Evolutionary conservation across 345 rosid species (phyloP).

Genomic region (Gossypium anomalum): DNA sequence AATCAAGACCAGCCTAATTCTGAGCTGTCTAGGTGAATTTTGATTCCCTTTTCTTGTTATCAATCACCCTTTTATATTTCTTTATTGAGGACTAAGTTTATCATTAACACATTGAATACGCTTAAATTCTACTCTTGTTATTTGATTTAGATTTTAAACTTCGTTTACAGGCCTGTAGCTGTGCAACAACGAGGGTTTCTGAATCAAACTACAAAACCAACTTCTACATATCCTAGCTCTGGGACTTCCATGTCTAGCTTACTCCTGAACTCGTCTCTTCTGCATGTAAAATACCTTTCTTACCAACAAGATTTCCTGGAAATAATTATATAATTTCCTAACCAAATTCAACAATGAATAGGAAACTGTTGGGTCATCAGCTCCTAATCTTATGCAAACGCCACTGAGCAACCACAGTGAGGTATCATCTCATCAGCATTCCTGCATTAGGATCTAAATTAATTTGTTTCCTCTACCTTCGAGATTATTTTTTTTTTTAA

Average conservation of each 20-base stretch:
- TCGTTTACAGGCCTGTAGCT: constrained; percentile 8
- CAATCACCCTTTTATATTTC: too few species aligned
- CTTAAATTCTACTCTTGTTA: too few species aligned
- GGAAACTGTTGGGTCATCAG: neutral
- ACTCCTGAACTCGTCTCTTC: constrained; percentile 4
- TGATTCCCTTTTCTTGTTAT: too few species aligned
- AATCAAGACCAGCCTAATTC: neutral
- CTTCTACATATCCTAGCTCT: neutral
- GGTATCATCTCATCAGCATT: neutral
- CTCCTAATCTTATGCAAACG: constrained; percentile 4
- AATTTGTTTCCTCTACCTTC: neutral
- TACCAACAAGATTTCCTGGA: neutral
- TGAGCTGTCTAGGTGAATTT: neutral
- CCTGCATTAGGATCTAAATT: too few species aligned
- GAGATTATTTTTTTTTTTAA: neutral
- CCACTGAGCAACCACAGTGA: neutral
- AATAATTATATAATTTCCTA: neutral
- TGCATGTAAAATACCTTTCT: constrained; percentile 3
- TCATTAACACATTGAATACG: too few species aligned
- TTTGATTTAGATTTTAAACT: too few species aligned
- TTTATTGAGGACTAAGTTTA: too few species aligned
- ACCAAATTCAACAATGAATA: neutral
- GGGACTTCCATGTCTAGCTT: constrained; percentile 9
- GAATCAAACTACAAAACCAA: neutral
- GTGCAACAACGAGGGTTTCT: neutral